Conservation (phyloP, 2,329 filamentous ascomycete genomes). For the Aspergillus quadrilineatus region DNA sequence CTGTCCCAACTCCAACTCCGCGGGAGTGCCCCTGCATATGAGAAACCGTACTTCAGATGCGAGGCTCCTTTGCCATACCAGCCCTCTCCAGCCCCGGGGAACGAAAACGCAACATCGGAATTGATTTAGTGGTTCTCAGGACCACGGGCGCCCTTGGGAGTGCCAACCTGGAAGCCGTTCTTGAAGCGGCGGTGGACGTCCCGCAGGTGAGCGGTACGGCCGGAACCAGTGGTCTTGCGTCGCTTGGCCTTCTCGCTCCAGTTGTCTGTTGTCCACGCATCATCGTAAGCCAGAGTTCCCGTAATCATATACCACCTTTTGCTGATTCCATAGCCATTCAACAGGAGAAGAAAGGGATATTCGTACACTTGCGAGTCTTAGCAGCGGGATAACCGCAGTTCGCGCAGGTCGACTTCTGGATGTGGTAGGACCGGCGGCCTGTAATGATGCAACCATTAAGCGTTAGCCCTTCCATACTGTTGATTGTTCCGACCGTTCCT, state of each 20-base stretch:
- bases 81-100: conserved; percentile 40
- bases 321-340: background rate
- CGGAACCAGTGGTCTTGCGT: conserved; percentile 98
- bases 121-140: conserved; percentile 49
- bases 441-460: conserved; percentile 29
- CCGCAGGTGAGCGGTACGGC: conserved; percentile 95
- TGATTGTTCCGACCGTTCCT: conserved; percentile 6
- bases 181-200: conserved; percentile 87
- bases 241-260: conserved; percentile 99
- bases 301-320: conserved; percentile 3
- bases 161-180: conserved; percentile 94
- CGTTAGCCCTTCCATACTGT: conserved; percentile 28
- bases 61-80: conserved; percentile 40
- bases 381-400: conserved; percentile 95
- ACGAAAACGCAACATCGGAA: conserved; percentile 39
- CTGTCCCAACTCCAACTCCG: conserved; percentile 38
- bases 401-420: conserved; percentile 98
- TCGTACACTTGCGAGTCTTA: conserved; percentile 97
- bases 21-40: conserved; percentile 31
- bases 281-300: conserved; percentile 29
- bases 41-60: conserved; percentile 37
- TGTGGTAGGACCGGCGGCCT: conserved; percentile 97
- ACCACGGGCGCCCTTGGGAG: conserved; percentile 79
- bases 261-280: conserved; percentile 68
- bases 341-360: conserved; percentile 18